Evolutionary conservation across 805 yeast genomes (phyloP).

Genomic region (Priceomyces castillae): DNA sequence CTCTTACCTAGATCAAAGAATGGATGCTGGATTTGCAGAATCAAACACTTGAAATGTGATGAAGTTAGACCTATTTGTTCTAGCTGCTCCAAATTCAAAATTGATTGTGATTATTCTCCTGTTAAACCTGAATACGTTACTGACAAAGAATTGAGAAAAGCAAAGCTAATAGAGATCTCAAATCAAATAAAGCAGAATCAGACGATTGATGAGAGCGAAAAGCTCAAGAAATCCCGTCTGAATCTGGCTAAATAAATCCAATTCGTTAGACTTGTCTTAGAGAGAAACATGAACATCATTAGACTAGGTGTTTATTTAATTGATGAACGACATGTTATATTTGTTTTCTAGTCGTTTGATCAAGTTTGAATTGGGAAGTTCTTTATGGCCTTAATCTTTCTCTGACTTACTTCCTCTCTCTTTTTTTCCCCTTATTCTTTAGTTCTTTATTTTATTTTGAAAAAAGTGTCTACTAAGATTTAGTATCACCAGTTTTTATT

Average conservation of each 20-base stretch:
- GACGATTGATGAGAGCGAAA: constrained; percentile 6
- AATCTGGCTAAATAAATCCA: not conserved
- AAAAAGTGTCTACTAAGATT: not conserved
- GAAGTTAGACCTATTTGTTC: constrained; percentile 38
- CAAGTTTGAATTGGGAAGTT: too few relatives aligned
- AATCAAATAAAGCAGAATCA: constrained; percentile 23
- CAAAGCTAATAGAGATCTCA: constrained; percentile 33
- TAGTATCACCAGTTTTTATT: not conserved
- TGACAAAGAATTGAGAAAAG: constrained; percentile 31
- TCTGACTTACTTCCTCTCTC: not conserved
- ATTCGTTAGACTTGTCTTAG: too few relatives aligned
- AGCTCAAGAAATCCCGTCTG: constrained; percentile 3
- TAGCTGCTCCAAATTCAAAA: constrained; percentile 38
- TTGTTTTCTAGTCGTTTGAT: too few relatives aligned
- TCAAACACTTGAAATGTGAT: constrained; percentile 45
- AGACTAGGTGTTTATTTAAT: too few relatives aligned
- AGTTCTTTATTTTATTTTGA: not conserved
- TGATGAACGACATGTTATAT: too few relatives aligned
- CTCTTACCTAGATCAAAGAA: constrained; percentile 39
- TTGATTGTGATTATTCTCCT: constrained; percentile 39
- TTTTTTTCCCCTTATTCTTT: not conserved
- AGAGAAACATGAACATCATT: too few relatives aligned
- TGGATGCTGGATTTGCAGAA: constrained; percentile 48
- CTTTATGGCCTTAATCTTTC: too few relatives aligned
- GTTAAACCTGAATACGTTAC: constrained; percentile 39